A percentile compares a stretch with the other conserved stretches of the same genome.
These are phyloP conservation scores for Syzygium malaccense DNA, from an alignment of 441 rosid genomes.

Conservation along the genomic window DNA sequence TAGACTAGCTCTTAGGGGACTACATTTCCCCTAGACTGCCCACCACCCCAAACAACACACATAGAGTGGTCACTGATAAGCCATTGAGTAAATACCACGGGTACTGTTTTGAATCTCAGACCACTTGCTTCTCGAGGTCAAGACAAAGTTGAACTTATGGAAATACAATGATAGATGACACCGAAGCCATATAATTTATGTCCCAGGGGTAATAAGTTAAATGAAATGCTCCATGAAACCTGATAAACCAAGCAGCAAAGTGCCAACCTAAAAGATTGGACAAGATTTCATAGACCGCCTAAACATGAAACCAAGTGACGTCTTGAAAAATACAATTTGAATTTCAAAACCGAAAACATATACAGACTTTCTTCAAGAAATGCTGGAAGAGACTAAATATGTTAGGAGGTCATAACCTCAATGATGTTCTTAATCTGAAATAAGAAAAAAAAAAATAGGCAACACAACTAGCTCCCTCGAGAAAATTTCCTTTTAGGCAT, in stretches of 20 bases:
- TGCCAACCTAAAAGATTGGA: background rate
- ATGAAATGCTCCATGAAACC: background rate
- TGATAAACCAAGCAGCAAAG: background rate
- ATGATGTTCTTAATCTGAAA: background rate
- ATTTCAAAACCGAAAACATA: background rate
- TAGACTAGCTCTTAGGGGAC: background rate
- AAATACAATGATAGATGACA: background rate
- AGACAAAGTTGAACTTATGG: background rate
- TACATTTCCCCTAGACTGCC: background rate
- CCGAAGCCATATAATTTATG: background rate
- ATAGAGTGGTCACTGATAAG: background rate
- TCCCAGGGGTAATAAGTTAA: background rate
- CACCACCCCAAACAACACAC: background rate
- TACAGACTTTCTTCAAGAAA: background rate
- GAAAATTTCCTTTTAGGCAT: background rate
- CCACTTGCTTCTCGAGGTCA: background rate
- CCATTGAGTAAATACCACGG: background rate
- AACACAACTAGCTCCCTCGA: background rate
- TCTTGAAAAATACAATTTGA: background rate
- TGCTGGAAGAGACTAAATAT: background rate
- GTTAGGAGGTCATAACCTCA: background rate
- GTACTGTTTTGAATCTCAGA: background rate
- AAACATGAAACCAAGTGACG: background rate
- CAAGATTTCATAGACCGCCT: background rate
- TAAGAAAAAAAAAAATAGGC: background rate